These are phyloP conservation scores for Acacia concinna DNA, from an alignment of 331 rosid species.

Conservation along the genomic window DNA sequence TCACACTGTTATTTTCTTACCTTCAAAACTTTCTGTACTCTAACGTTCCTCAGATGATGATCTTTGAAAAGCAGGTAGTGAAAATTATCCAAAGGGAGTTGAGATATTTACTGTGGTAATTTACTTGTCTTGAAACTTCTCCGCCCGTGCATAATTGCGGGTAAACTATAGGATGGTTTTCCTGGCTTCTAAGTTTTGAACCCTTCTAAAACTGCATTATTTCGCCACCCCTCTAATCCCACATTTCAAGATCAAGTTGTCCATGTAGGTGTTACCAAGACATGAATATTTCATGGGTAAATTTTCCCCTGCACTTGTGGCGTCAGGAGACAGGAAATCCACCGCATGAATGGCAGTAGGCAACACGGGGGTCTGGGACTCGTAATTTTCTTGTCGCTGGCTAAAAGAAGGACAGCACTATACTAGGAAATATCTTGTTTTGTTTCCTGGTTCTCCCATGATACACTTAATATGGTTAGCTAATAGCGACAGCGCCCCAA, in stretches of 20 bases:
- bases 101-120: background rate
- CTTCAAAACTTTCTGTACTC: background rate
- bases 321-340: background rate
- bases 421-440: background rate
- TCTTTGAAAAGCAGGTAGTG: background rate
- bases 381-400: background rate
- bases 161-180: background rate
- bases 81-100: conserved; percentile 1
- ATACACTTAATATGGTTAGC: background rate
- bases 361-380: background rate
- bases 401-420: background rate
- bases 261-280: background rate
- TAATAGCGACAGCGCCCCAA: background rate
- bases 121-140: background rate
- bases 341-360: background rate
- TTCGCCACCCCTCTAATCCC: background rate
- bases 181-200: background rate
- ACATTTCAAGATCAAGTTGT: background rate
- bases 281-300: background rate
- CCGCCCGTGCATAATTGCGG: background rate
- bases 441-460: background rate
- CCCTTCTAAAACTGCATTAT: background rate
- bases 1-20: background rate
- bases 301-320: background rate
- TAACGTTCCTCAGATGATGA: background rate